A percentile compares a stretch with the other conserved stretches of the same genome.
These are phyloP conservation scores for Tricholoma bakamatsutake DNA, from an alignment of 768 basidiomycete genomes.

Conservation along the genomic window DNA sequence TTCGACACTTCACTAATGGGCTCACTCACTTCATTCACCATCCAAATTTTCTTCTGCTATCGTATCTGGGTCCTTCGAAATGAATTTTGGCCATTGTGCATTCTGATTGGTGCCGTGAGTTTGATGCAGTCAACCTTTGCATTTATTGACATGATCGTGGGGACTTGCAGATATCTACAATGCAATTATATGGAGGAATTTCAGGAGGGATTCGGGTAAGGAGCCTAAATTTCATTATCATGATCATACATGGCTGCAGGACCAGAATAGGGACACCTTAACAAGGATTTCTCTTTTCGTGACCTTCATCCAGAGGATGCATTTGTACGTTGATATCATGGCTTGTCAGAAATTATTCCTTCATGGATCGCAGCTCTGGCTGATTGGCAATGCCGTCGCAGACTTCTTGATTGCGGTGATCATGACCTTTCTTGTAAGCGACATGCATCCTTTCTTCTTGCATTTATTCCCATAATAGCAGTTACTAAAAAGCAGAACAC, in stretches of 20 bases:
- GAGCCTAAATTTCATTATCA: not conserved
- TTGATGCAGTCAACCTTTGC: not conserved
- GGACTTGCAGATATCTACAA: slow-evolving; percentile 6
- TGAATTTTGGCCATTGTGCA: slow-evolving; percentile 4
- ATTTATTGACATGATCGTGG: not conserved
- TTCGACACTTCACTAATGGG: slow-evolving; percentile 23
- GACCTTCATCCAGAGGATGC: slow-evolving; percentile 4
- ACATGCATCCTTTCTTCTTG: not conserved
- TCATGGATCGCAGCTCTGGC: slow-evolving; percentile 15
- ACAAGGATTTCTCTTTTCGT: slow-evolving; percentile 5
- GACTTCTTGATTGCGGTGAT: slow-evolving; percentile 17
- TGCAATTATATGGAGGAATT: slow-evolving; percentile 14
- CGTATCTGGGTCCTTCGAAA: slow-evolving; percentile 21
- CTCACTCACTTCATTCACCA: slow-evolving; percentile 17
- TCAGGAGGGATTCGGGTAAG: slow-evolving; percentile 10
- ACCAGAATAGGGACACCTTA: not conserved
- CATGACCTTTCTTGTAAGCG: slow-evolving; percentile 16
- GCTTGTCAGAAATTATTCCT: not conserved
- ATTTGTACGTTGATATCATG: slow-evolving; percentile 7
- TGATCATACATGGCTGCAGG: not conserved
- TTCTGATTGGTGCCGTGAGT: slow-evolving; percentile 11
- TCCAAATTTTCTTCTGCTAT: slow-evolving; percentile 27
- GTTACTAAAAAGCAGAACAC: not conserved
- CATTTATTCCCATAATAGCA: not conserved
- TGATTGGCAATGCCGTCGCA: slow-evolving; percentile 16